Evolutionary conservation across 2,329 filamentous ascomycete species (phyloP).

Genomic region (Botrytis tulipae): DNA sequence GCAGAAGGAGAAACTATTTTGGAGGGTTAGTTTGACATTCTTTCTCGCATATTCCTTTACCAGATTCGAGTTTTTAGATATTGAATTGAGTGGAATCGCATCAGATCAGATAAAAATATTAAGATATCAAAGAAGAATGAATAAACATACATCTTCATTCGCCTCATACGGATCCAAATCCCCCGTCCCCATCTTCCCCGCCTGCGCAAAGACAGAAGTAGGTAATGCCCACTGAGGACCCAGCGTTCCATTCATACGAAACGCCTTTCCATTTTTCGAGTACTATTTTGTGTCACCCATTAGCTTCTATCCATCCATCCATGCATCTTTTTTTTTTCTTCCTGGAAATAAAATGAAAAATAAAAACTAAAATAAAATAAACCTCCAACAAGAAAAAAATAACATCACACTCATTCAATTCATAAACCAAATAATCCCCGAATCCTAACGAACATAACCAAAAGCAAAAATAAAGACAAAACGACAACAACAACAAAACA

Average conservation of each 20-base stretch:
- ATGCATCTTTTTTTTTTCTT: background rate
- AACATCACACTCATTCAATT: background rate
- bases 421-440: background rate
- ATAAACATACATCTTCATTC: slow-evolving; percentile 15
- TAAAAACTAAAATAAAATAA: background rate
- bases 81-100: background rate
- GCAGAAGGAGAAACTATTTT: background rate
- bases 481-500: background rate
- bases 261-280: slow-evolving; percentile 17
- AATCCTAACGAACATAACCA: background rate
- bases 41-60: too few species aligned
- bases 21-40: background rate
- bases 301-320: background rate
- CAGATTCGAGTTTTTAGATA: background rate
- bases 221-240: slow-evolving; percentile 14
- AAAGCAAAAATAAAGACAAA: background rate
- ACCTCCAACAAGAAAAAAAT: background rate
- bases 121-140: background rate
- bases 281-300: background rate
- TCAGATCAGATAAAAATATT: background rate
- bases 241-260: slow-evolving; percentile 1
- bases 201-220: slow-evolving; percentile 11
- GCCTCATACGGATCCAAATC: slow-evolving; percentile 17
- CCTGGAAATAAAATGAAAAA: background rate
- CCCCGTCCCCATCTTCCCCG: background rate